These are phyloP conservation scores for Colletotrichum siamense DNA, from an alignment of 2,329 filamentous ascomycete genomes.

Conservation along the genomic window DNA sequence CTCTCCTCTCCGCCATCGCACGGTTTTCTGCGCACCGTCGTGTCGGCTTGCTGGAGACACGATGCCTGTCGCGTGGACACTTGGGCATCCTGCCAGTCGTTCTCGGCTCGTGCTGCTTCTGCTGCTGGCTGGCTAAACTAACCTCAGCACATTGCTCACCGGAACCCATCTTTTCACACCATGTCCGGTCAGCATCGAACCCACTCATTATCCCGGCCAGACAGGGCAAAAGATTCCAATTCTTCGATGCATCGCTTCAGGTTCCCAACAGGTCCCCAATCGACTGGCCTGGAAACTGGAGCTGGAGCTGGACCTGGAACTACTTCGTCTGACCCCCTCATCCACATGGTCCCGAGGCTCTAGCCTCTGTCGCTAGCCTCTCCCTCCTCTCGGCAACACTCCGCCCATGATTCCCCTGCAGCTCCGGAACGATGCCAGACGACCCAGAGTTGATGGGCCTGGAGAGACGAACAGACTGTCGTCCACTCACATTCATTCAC, in stretches of 20 bases:
- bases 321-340: slow-evolving; percentile 19
- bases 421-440: background rate
- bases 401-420: slow-evolving; percentile 14
- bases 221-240: slow-evolving; percentile 4
- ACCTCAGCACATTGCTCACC: background rate
- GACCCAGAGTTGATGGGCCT: background rate
- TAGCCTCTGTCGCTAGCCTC: background rate
- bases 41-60: background rate
- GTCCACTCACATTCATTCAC: background rate
- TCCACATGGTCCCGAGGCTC: slow-evolving; percentile 14
- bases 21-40: background rate
- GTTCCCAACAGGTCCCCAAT: background rate
- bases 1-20: background rate
- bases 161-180: background rate
- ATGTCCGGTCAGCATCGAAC: background rate
- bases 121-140: background rate
- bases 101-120: background rate
- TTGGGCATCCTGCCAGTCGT: background rate
- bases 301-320: slow-evolving; percentile 5
- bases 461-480: slow-evolving; percentile 1
- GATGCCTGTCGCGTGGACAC: slow-evolving; percentile 11
- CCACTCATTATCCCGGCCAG: background rate
- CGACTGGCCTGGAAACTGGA: slow-evolving; percentile 13
- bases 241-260: slow-evolving; percentile 5
- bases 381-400: slow-evolving; percentile 14